Base-by-base conservation (phyloP, 2,329 filamentous ascomycete species). In the Coniella vitis region DNA sequence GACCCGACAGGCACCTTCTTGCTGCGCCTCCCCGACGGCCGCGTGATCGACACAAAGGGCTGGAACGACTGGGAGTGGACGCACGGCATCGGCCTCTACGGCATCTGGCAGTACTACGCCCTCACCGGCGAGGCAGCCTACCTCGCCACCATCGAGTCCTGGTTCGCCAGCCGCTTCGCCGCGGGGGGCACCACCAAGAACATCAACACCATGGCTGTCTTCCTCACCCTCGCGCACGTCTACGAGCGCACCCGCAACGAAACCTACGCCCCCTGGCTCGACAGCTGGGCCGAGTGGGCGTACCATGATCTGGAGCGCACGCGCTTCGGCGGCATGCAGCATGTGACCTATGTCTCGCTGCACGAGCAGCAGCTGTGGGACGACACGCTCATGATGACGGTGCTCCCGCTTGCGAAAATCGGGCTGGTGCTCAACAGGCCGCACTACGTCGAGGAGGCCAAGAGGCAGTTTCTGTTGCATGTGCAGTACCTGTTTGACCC, bases 41-140 rank as follows among this genome's bases (percentile, higher is more conserved):
- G 84, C 32, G 72, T 90, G 43, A 90, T 91, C 60, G 86, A 90
- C 65, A 90, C 87, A 49, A 91, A 91, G 66, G 86, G 85, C 49
- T 91, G 86, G 87, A 77, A 85, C 55, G 83, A 83, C 60, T 90
- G 86, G 86, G 86, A 90, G 67, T 88, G 84, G 84, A 89, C 85
- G 1, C 86, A 90, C 63, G 86, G 86, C 38, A 79, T 90, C 59
- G 86, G 86, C 4, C 78, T 90, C 17, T 89, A 90, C 65, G 86
- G 87, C 22, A 78, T 91, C 47, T 90, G 84, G 81, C 84, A 89
- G 62, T 90, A 90, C 71, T 85, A 90, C 66, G 78, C 81, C 50
- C 67, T 90, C 56, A 88, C 84, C 0, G 81, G 80, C 40, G 79
- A 83, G 25, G 63, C 70, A 1, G 65, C 69, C 25, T 77, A 79